Base-by-base conservation (phyloP, 352 stramenopile genomes). In the Phytophthora uliginosa region DNA sequence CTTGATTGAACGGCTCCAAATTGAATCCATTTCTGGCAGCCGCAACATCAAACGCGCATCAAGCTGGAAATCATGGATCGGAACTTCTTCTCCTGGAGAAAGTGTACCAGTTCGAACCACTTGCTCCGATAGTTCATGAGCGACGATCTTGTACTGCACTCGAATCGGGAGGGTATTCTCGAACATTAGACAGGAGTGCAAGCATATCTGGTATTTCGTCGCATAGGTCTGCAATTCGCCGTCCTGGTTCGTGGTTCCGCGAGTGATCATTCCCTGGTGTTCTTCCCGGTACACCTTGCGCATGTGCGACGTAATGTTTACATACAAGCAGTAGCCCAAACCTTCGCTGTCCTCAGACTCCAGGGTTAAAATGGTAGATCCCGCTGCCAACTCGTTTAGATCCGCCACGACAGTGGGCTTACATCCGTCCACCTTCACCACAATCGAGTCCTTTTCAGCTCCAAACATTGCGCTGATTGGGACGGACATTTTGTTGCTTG, bases 231-330 rank as follows among this genome's bases (percentile, higher is more conserved):
- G 88, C 48, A 89, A 42, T 40, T 91, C 83, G 0, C 79, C 74
- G 36, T 90, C 81, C 17, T 86, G 70, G 12, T 71, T 70, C 33
- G 64, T 77, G 22, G 87, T 91, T 9, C 78, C 82, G 59, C 89
- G 84, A 7, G 84, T 92, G 38, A 93, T 71, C 50, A 93, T 79
- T 31, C 87, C 85, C 62, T 94, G 87, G 22, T 96, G 86, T 28
- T 97, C 88, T 83, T 97, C 91, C 24, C 90, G 81, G 71, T 96
- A 97, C 10, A 97, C 90, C 45, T 97, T 96, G 18, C 91, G 83
- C 78, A 95, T 92, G 63, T 91, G 84, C 10, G 86, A 86, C 7
- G 85, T 83, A 47, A 94, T 92, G 56, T 90, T 94, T 38, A 97
- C 88, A 63, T 94, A 96, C 9, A 97, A 69, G 52, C 91, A 97